Percentiles rank a stretch among this genome's conserved stretches.
phyloP scores from a whole-genome alignment of 2,329 filamentous ascomycete genomes.

The Hortaea werneckii region DNA sequence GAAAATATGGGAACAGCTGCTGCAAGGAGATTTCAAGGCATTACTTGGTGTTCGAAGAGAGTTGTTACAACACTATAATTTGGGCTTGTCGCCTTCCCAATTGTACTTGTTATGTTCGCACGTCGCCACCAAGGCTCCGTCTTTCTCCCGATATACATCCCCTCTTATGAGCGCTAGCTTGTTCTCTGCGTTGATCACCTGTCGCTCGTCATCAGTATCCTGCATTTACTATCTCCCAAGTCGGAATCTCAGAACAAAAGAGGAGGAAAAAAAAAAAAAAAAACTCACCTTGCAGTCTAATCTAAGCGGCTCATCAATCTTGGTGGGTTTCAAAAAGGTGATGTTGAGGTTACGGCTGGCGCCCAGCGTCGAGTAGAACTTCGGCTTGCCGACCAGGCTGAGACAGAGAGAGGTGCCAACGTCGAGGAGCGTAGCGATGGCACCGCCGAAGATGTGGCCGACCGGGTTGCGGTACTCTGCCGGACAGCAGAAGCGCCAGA shows the following conservation, averaged over 20 bases:
- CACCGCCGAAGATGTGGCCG: constrained; percentile 15
- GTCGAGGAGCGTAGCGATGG: constrained; percentile 14
- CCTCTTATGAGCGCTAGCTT: constrained; percentile 30
- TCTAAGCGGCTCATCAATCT: constrained; percentile 29
- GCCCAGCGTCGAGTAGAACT: constrained; percentile 33
- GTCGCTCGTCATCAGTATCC: neutral
- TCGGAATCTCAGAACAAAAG: neutral
- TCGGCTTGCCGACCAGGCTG: constrained; percentile 7
- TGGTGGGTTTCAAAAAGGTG: constrained; percentile 35
- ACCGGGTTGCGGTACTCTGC: constrained; percentile 16
- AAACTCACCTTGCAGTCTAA: constrained; percentile 32
- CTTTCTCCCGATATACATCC: constrained; percentile 29
- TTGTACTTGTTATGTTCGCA: constrained; percentile 25
- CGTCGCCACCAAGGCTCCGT: constrained; percentile 24
- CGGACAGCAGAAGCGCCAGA: constrained; percentile 15
- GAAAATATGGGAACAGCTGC: too few species aligned
- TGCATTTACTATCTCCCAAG: neutral
- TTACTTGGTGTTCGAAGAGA: too few species aligned
- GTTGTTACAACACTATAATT: neutral
- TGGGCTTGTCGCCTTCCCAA: neutral
- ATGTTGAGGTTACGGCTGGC: constrained; percentile 35
- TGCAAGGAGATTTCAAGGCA: too few species aligned
- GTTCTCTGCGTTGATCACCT: constrained; percentile 34
- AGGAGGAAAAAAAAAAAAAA: neutral
- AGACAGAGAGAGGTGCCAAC: constrained; percentile 11